Percentiles rank a stretch among this genome's conserved stretches.
These are phyloP conservation scores for Pseudozyma sp. DNA, from an alignment of 1,284 basidiomycete species.

Conservation along the genomic window DNA sequence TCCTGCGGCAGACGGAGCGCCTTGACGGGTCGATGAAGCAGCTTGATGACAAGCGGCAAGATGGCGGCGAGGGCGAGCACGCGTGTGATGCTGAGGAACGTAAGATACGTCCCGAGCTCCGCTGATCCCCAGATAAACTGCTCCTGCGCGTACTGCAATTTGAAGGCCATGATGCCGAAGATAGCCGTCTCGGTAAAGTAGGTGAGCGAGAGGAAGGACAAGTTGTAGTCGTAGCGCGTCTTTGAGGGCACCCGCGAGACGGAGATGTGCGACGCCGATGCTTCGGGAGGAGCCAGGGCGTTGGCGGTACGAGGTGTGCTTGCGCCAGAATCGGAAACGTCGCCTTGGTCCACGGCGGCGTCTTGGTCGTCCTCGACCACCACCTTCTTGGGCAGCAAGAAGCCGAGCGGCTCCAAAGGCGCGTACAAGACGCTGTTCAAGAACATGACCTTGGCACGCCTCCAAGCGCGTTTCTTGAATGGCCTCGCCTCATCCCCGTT, in stretches of 20 bases:
- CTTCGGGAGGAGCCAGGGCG: slow-evolving; percentile 31
- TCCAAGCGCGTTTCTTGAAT: slow-evolving; percentile 45
- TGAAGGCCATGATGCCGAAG: slow-evolving; percentile 62
- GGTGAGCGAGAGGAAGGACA: slow-evolving; percentile 59
- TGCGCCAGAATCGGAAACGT: slow-evolving; percentile 6
- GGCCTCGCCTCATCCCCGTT: slow-evolving; percentile 12
- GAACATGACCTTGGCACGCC: slow-evolving; percentile 42
- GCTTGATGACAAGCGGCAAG: slow-evolving; percentile 61
- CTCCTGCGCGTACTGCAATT: slow-evolving; percentile 63
- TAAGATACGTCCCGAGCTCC: slow-evolving; percentile 62
- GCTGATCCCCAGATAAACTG: slow-evolving; percentile 63
- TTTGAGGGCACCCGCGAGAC: slow-evolving; percentile 47
- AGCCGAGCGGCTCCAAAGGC: slow-evolving; percentile 52
- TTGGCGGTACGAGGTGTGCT: slow-evolving; percentile 17
- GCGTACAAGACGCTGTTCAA: slow-evolving; percentile 44
- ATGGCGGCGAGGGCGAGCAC: slow-evolving; percentile 60
- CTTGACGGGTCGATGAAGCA: slow-evolving; percentile 57
- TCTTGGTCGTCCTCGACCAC: slow-evolving; percentile 23
- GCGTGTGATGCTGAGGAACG: slow-evolving; percentile 55
- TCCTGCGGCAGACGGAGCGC: slow-evolving; percentile 49
- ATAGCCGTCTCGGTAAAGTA: slow-evolving; percentile 60
- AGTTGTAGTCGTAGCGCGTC: slow-evolving; percentile 58
- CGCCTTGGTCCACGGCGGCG: neutral
- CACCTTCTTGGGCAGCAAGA: slow-evolving; percentile 57
- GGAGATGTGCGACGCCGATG: slow-evolving; percentile 59